Evolutionary conservation across 1,284 basidiomycete species (phyloP), one percentile per base, ranked within the genome.

Genomic region (Tylopilus sp.): DNA sequence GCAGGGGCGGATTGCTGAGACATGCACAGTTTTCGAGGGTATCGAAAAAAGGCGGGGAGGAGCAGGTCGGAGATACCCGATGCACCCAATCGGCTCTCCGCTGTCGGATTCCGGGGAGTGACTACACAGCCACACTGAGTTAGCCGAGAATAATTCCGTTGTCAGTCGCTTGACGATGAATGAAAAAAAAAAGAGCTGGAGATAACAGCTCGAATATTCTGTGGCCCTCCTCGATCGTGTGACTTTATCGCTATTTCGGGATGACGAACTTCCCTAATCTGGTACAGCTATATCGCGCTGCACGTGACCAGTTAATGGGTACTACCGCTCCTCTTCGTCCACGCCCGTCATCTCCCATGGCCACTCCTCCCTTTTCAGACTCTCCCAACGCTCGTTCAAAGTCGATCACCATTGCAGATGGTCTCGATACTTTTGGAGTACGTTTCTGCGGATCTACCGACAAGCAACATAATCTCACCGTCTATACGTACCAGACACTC

Each of bases 1-100:
- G 79, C 66, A 72, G 80, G 76, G 73, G 82, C 76, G 73, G 82
- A 70, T 86, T 86, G 86, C 79, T 84, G 82, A 86, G 87, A 90
- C 86, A 90, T 90, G 74, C 87, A 89, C 84, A 73, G 70, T 68
- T 67, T 69, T 66, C 60, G 48, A 38, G 43, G 33, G 31, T 16
- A 33, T 33, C 31, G 31, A 33, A 33, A 19, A 6, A 21, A 25
- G 51, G 49, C 19, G 23, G 19, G 28, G 7, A 10, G 23, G n/a
- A 43, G 31, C 37, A 21, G 30, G 33, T 52, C 61, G 65, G 63
- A 63, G 63, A 68, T 68, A 60, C 11, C 58, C 66, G 63, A 48
- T 13, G 10, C 5, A 10, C 13, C 30, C 9, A 19, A 26, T 44
- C 33, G 42, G 42, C 41, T 29, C 39, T 12, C 16, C 26, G 16